Evolutionary conservation across 2,329 filamentous ascomycete genomes (phyloP), one percentile per base, ranked within the genome.

Genomic region (Nothopassalora personata): DNA sequence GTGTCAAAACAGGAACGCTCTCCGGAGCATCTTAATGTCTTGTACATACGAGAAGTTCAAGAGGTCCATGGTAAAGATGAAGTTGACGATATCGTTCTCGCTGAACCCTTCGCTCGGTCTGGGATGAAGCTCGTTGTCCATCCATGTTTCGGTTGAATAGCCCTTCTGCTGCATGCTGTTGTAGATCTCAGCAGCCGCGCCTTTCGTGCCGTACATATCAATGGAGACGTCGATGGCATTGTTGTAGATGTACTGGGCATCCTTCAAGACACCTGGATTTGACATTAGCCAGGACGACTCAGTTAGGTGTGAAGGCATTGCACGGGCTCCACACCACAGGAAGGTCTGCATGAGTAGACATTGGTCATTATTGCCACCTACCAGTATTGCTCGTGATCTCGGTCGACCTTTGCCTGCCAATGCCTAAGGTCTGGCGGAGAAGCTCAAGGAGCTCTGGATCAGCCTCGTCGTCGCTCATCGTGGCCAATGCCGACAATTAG

Each of bases 51-150:
- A 95, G 72, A 97, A 99, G 72, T 99, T 99, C 53, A 99, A 78
- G 30, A 99, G 75, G 72, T 99, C 94, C 91, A 99, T 96, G 19
- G 90, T 91, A 73, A 99, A 97, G 68, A 99, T 93, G 72, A 99
- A 97, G 63, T 90, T 87, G 23, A 96, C 85, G 18, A 71, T 65
- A 18, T 69, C 70, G 2, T 70, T 54, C 28, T 72, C 70, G 5
- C 61, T 60, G 30, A 71, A 69, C 10, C 67, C 69, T 49, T 71
- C 66, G 13, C 61, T 63, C 23, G 62, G 46, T 72, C 92, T 89
- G 1, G 94, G 94, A 69, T 99, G 94, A 43, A 99, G 79, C 71
- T 94, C 89, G 73, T 97, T 91, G 68, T 88, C 83, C 13, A 89
- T 85, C 94, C 94, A 99, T 8, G 86, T 88, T 61, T 89, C 84